These are phyloP conservation scores for Pseudogymnoascus sp. DNA, from an alignment of 2,329 filamentous ascomycete species.

Conservation along the genomic window DNA sequence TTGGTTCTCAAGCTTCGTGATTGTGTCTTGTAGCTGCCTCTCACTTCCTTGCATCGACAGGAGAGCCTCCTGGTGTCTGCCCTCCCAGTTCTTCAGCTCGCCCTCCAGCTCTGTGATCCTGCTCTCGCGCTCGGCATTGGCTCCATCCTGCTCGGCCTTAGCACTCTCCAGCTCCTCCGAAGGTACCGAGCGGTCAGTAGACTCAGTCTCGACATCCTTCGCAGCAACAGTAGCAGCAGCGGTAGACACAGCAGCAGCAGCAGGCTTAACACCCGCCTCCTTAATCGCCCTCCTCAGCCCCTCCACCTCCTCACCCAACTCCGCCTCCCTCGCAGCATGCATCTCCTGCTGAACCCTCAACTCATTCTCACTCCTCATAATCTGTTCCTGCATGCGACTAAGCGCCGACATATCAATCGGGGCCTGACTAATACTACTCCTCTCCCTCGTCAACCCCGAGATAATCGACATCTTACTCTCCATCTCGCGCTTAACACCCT, in stretches of 20 bases:
- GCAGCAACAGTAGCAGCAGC: conserved; percentile 12
- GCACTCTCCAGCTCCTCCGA: conserved; percentile 18
- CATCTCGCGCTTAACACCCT: conserved; percentile 86
- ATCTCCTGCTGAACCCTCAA: conserved; percentile 65
- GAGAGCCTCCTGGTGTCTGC: conserved; percentile 64
- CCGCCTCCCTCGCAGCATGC: conserved; percentile 65
- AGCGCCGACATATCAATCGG: conserved; percentile 90
- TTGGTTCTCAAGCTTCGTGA: conserved; percentile 62
- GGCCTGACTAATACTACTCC: conserved; percentile 74
- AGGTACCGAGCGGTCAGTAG: conserved; percentile 15
- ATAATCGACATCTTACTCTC: conserved; percentile 96
- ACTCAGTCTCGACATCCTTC: conserved; percentile 16
- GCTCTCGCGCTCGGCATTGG: conserved; percentile 28
- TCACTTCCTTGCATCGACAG: conserved; percentile 66
- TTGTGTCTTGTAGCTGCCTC: conserved; percentile 60
- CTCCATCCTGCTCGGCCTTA: conserved; percentile 25
- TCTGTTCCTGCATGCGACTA: conserved; percentile 76
- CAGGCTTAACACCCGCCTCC: conserved; percentile 15
- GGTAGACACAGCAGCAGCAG: conserved; percentile 23
- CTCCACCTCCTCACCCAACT: conserved; percentile 65
- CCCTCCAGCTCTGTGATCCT: conserved; percentile 54
- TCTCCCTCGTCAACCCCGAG: conserved; percentile 82
- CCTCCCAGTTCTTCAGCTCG: conserved; percentile 68
- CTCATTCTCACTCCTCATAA: conserved; percentile 78
- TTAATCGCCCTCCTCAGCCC: conserved; percentile 43